A percentile compares a stretch with the other conserved stretches of the same genome.
Evolutionary conservation across 2,329 filamentous ascomycete genomes (phyloP).

Genomic region (Bipolaris sorokiniana): DNA sequence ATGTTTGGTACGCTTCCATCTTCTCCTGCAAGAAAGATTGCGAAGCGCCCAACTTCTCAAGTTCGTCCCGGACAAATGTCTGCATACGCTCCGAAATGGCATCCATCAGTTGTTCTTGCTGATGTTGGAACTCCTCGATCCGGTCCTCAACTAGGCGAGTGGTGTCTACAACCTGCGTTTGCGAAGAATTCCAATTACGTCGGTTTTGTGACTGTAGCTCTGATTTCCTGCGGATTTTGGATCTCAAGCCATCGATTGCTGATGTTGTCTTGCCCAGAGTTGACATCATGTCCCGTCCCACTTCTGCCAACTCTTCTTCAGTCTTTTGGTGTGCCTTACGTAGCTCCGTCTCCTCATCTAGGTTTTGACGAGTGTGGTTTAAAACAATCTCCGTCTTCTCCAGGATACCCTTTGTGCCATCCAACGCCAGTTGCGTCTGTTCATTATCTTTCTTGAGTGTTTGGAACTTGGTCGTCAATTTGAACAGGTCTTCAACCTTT

Average conservation of each 20-base stretch:
- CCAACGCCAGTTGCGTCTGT: conserved; percentile 70
- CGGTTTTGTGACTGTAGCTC: conserved; percentile 83
- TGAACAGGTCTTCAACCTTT: conserved; percentile 91
- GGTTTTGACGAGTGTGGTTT: conserved; percentile 72
- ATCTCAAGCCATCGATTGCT: conserved; percentile 81
- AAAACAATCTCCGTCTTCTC: conserved; percentile 89
- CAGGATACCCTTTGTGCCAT: conserved; percentile 79
- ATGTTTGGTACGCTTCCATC: conserved; percentile 69
- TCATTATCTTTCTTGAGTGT: conserved; percentile 90
- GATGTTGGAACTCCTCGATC: conserved; percentile 72
- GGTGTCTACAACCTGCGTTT: conserved; percentile 75
- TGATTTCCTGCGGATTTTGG: conserved; percentile 84
- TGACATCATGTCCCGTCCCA: conserved; percentile 77
- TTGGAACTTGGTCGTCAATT: conserved; percentile 84
- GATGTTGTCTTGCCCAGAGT: conserved; percentile 78
- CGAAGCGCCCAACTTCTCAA: conserved; percentile 72
- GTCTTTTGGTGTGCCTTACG: conserved; percentile 86
- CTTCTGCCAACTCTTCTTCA: conserved; percentile 73
- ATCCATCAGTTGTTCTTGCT: conserved; percentile 74
- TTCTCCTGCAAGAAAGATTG: conserved; percentile 74
- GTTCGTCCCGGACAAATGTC: conserved; percentile 75
- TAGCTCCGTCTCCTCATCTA: conserved; percentile 79
- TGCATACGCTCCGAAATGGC: conserved; percentile 75
- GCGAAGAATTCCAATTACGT: conserved; percentile 76
- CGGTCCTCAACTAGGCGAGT: conserved; percentile 78